Evolutionary conservation across 208 protist species (phyloP).

Genomic region (Wallacemonas collosoma): DNA sequence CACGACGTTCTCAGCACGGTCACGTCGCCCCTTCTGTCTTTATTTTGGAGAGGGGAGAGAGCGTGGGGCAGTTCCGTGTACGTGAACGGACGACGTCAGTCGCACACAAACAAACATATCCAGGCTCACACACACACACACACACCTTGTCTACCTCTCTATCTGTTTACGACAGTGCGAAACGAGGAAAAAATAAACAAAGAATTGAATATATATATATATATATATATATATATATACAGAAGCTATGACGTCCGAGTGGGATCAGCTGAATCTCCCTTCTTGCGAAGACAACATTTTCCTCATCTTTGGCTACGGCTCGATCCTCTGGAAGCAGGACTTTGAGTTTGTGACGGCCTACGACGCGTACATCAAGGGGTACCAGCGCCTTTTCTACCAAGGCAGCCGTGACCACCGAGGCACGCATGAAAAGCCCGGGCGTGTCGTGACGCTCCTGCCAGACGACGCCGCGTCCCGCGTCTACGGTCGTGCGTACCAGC

Average conservation of each 20-base stretch:
- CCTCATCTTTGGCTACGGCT: constrained; percentile 86
- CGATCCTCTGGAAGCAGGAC: constrained; percentile 87
- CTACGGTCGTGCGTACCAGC: constrained; percentile 72
- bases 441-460: constrained; percentile 77
- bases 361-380: constrained; percentile 70
- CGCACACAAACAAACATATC: too few relatives aligned
- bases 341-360: constrained; percentile 71
- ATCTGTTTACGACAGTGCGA: not conserved
- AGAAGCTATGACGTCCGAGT: not conserved
- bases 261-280: constrained; percentile 36
- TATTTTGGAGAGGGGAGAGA: too few relatives aligned
- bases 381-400: constrained; percentile 81
- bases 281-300: constrained; percentile 52
- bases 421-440: constrained; percentile 55
- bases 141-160: not conserved
- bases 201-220: not conserved
- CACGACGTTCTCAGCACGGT: too few relatives aligned
- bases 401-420: constrained; percentile 80
- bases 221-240: not conserved
- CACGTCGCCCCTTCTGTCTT: too few relatives aligned
- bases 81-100: too few relatives aligned
- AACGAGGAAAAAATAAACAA: too few relatives aligned
- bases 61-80: too few relatives aligned
- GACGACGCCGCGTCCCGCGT: constrained; percentile 35
- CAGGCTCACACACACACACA: not conserved